Conservation (phyloP, 768 basidiomycete genomes). For the Austroboletus festivus region DNA sequence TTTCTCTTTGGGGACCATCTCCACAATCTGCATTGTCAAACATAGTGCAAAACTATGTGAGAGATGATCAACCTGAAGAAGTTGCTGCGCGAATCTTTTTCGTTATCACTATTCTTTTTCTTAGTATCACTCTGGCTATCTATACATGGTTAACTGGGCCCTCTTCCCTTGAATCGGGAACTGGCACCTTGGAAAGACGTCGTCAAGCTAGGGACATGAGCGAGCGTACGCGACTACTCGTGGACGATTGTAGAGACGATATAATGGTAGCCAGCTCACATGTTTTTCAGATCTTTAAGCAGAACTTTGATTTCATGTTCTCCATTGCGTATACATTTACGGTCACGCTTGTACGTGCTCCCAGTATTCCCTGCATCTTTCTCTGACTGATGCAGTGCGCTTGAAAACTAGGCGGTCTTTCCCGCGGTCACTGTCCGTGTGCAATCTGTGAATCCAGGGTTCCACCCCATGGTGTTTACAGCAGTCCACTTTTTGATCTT, state of each 20-base stretch:
- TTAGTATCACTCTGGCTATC: conserved; percentile 49
- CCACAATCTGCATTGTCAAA: neutral
- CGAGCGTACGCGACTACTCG: conserved; percentile 34
- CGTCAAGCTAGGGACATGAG: conserved; percentile 12
- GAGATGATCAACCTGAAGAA: conserved; percentile 47
- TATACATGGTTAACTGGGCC: conserved; percentile 54
- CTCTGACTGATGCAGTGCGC: neutral
- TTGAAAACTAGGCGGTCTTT: conserved; percentile 62
- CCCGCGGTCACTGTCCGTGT: conserved; percentile 81
- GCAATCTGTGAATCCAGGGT: conserved; percentile 57
- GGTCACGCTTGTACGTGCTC: conserved; percentile 64
- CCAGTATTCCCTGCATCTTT: neutral
- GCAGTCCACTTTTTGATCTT: conserved; percentile 73
- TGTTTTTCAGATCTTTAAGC: conserved; percentile 51
- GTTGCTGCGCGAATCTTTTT: conserved; percentile 70
- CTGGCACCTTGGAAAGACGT: conserved; percentile 43
- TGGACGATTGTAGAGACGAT: conserved; percentile 20
- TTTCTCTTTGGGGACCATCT: conserved; percentile 49
- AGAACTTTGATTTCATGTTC: conserved; percentile 64
- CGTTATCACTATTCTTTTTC: conserved; percentile 59
- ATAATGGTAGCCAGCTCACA: conserved; percentile 37
- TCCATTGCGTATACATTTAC: conserved; percentile 73
- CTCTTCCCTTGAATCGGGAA: conserved; percentile 53
- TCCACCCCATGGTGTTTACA: conserved; percentile 76
- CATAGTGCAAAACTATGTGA: neutral